These are phyloP conservation scores for Coemansia sp. DNA, from an alignment of 192 early-diverging fungal genomes.

Conservation along the genomic window DNA sequence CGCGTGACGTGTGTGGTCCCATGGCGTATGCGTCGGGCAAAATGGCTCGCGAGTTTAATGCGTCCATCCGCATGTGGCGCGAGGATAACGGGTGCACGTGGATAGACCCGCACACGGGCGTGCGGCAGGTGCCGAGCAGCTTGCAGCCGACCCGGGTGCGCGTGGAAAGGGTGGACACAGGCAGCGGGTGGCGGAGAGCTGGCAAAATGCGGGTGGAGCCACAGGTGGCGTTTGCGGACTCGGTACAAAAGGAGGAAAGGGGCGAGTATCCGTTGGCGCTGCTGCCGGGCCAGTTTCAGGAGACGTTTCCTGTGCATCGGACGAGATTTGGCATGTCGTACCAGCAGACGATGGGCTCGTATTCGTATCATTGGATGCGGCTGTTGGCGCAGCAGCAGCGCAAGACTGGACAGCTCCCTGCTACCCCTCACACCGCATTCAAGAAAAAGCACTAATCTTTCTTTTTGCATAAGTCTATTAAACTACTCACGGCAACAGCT, in stretches of 20 bases:
- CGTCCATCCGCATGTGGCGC: constrained; percentile 45
- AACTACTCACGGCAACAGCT: constrained; percentile 10
- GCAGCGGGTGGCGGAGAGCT: constrained; percentile 4
- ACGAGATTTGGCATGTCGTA: constrained; percentile 40
- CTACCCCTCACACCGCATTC: too few species aligned
- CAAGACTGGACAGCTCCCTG: not conserved
- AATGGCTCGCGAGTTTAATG: constrained; percentile 46
- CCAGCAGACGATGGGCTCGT: constrained; percentile 34
- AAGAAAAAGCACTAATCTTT: not conserved
- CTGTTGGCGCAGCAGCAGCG: constrained; percentile 32
- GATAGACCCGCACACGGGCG: constrained; percentile 51
- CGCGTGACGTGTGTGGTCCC: not conserved
- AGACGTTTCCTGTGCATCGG: constrained; percentile 34
- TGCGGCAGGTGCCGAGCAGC: constrained; percentile 39
- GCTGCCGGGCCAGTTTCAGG: constrained; percentile 52
- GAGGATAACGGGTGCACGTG: constrained; percentile 52
- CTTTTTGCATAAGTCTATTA: not conserved
- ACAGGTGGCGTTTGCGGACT: constrained; percentile 25
- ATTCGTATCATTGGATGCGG: constrained; percentile 34
- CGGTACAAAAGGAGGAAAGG: not conserved
- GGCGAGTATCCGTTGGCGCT: constrained; percentile 42
- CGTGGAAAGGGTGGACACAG: constrained; percentile 18
- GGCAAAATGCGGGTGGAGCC: constrained; percentile 15
- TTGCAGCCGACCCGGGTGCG: constrained; percentile 37
- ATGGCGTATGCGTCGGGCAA: constrained; percentile 42